Evolutionary conservation across 2,329 filamentous ascomycete species (phyloP).

Genomic region (Tothia fuscella): DNA sequence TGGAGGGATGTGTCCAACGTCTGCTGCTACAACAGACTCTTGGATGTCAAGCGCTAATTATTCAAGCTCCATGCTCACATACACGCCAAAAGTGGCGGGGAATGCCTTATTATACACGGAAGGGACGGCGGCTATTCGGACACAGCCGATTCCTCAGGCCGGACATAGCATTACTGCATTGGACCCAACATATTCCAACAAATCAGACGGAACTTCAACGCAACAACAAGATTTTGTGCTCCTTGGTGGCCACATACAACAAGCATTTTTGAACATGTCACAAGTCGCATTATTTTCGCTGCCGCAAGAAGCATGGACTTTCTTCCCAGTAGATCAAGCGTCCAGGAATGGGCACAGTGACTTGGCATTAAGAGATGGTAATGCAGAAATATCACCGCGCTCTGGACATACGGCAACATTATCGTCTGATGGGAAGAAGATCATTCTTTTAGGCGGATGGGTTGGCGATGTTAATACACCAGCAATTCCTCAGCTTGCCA

Average conservation of each 20-base stretch:
- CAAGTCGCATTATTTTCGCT: constrained; percentile 77
- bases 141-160: constrained; percentile 66
- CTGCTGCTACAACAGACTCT: constrained; percentile 21
- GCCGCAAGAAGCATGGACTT: constrained; percentile 78
- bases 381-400: constrained; percentile 54
- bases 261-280: constrained; percentile 89
- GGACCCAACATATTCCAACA: constrained; percentile 56
- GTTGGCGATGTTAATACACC: constrained; percentile 67
- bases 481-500: constrained; percentile 68
- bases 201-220: constrained; percentile 47
- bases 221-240: constrained; percentile 71
- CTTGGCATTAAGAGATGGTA: constrained; percentile 39
- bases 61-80: constrained; percentile 63
- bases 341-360: constrained; percentile 35
- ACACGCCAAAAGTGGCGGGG: constrained; percentile 35
- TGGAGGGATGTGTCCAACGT: constrained; percentile 74
- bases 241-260: constrained; percentile 71
- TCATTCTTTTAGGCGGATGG: constrained; percentile 84
- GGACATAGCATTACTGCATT: constrained; percentile 75
- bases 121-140: constrained; percentile 39
- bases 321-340: constrained; percentile 37
- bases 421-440: constrained; percentile 61
- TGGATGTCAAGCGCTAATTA: constrained; percentile 66
- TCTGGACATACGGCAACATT: constrained; percentile 83
- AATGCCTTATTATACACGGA: constrained; percentile 17